These are phyloP conservation scores for Mortierella sp. DNA, from an alignment of 371 early-diverging fungal species.

Conservation along the genomic window DNA sequence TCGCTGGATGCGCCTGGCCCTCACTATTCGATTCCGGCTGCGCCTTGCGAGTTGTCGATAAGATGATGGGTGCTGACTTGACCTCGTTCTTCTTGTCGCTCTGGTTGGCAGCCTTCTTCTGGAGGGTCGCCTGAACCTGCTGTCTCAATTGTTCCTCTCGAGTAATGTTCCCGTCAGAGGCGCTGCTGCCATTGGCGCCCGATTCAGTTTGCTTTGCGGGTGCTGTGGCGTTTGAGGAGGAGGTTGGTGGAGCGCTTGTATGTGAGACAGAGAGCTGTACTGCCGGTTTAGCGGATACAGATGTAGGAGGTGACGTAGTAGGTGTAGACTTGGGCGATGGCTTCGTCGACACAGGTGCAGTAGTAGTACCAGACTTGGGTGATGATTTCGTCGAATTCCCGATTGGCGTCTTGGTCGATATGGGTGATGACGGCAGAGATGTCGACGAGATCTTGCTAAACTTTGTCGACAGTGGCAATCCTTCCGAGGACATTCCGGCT, in stretches of 20 bases:
- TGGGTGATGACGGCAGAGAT: not conserved
- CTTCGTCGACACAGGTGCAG: not conserved
- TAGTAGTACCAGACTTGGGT: not conserved
- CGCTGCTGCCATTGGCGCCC: not conserved
- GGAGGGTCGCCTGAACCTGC: constrained; percentile 2
- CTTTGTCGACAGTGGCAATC: constrained; percentile 11
- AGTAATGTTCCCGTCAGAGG: not conserved
- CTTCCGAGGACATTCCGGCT: constrained; percentile 8
- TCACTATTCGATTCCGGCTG: constrained; percentile 13
- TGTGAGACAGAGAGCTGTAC: not conserved
- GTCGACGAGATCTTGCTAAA: not conserved
- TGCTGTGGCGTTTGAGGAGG: not conserved
- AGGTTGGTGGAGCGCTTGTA: not conserved
- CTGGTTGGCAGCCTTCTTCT: not conserved
- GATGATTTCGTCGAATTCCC: not conserved
- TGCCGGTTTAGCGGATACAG: not conserved
- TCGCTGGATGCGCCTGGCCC: constrained; percentile 16
- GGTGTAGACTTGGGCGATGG: not conserved
- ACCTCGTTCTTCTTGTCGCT: constrained; percentile 4
- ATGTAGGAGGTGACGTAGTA: no score
- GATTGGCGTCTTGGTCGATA: not conserved
- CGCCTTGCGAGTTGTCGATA: constrained; percentile 15
- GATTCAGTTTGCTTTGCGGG: not conserved
- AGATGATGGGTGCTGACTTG: constrained; percentile 11
- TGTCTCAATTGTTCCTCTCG: constrained; percentile 10